phyloP scores from a whole-genome alignment of 2,329 filamentous ascomycete species.

The Knoxdaviesia proteae region DNA sequence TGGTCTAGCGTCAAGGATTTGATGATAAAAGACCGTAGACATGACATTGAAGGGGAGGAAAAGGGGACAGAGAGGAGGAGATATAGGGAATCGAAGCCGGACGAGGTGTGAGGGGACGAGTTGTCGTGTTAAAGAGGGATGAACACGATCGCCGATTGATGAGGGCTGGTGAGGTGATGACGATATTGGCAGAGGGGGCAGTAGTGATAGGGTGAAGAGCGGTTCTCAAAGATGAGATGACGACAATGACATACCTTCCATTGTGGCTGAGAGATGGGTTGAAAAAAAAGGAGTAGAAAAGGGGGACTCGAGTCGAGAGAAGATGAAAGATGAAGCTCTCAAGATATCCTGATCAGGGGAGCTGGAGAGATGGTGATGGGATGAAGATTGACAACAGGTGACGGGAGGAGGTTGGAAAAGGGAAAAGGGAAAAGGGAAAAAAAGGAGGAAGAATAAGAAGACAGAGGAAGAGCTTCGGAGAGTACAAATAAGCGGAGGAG shows the following conservation, averaged over 20 bases:
- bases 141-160: no score
- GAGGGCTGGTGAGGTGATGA: background rate
- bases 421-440: conserved; percentile 4
- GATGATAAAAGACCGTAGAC: no score
- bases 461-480: no score
- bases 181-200: background rate
- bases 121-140: no score
- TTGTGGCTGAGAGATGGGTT: conserved; percentile 20
- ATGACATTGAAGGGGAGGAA: no score
- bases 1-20: no score
- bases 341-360: conserved; percentile 8
- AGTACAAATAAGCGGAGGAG: no score
- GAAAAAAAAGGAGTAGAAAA: conserved; percentile 4
- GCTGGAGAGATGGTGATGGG: conserved; percentile 1
- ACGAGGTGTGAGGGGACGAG: no score
- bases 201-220: background rate
- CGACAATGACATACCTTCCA: conserved; percentile 38
- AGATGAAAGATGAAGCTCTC: conserved; percentile 6
- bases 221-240: background rate
- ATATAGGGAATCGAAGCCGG: no score
- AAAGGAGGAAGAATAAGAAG: conserved; percentile 4
- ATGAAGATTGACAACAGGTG: conserved; percentile 4
- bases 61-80: no score
- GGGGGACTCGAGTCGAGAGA: conserved; percentile 3
- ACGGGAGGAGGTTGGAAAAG: conserved; percentile 4